A percentile compares a stretch with the other conserved stretches of the same genome.
Evolutionary conservation across 352 stramenopile species (phyloP).

Genomic region (Phytophthora tubulina): DNA sequence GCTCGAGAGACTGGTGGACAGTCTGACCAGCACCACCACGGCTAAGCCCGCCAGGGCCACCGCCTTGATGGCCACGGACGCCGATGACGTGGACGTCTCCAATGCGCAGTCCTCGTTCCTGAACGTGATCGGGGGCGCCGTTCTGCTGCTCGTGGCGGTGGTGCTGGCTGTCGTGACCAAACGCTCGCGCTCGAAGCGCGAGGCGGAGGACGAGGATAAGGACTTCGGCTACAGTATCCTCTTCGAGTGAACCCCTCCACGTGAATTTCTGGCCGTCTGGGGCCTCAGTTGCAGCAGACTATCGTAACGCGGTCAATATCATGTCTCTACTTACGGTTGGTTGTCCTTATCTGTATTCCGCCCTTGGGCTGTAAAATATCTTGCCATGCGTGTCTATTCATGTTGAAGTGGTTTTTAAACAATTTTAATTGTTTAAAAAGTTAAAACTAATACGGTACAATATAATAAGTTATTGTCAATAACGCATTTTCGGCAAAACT

Average conservation of each 20-base stretch:
- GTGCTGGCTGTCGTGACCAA: constrained; percentile 41
- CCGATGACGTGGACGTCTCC: constrained; percentile 20
- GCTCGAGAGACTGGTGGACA: constrained; percentile 32
- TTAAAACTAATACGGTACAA: no score
- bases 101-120: constrained; percentile 23
- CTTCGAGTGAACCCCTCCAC: constrained; percentile 28
- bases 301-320: constrained; percentile 1
- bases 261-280: neutral
- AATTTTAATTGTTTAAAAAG: no score
- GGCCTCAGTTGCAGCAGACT: neutral
- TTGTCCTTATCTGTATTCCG: neutral
- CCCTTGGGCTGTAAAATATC: no score
- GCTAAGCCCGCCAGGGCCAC: neutral
- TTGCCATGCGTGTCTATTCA: no score
- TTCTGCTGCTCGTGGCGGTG: constrained; percentile 40
- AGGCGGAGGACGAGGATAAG: constrained; percentile 23
- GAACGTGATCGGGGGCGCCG: constrained; percentile 35
- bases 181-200: constrained; percentile 18
- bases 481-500: no score
- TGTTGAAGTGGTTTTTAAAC: no score
- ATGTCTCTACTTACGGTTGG: neutral
- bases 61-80: constrained; percentile 32
- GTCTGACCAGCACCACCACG: constrained; percentile 10
- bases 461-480: no score
- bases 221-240: constrained; percentile 47